Evolutionary conservation across 768 basidiomycete genomes (phyloP).

Genomic region (Coprinopsis strossmayeri): DNA sequence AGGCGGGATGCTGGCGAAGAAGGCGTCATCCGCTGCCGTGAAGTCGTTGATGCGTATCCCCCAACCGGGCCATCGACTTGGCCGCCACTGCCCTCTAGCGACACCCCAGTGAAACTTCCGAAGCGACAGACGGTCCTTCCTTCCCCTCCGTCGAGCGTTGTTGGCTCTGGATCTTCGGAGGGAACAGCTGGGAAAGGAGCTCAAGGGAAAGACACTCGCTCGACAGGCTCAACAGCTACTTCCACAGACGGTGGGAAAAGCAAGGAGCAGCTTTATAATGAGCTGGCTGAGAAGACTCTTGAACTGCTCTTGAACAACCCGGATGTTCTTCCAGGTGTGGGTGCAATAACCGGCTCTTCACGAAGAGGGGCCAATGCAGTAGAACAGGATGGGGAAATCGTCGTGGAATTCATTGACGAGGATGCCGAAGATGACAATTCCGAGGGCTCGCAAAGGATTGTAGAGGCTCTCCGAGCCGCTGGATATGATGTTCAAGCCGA

Average conservation of each 20-base stretch:
- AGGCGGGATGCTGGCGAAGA: slow-evolving; percentile 60
- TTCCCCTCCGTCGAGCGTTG: slow-evolving; percentile 21
- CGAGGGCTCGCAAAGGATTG: slow-evolving; percentile 27
- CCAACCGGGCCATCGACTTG: slow-evolving; percentile 5
- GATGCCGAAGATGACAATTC: slow-evolving; percentile 31
- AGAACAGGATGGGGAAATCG: slow-evolving; percentile 24
- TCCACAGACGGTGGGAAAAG: slow-evolving; percentile 11
- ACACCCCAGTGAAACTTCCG: slow-evolving; percentile 50
- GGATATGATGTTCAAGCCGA: slow-evolving; percentile 40
- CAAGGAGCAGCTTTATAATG: slow-evolving; percentile 25
- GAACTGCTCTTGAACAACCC: slow-evolving; percentile 27
- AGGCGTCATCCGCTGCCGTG: slow-evolving; percentile 70
- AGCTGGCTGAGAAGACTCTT: slow-evolving; percentile 32
- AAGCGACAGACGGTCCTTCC: slow-evolving; percentile 43
- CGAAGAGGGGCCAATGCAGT: slow-evolving; percentile 9
- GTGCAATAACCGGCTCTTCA: slow-evolving; percentile 7
- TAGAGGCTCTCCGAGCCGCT: slow-evolving; percentile 45
- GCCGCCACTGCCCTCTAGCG: slow-evolving; percentile 36
- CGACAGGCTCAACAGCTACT: slow-evolving; percentile 11
- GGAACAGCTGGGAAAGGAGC: neutral
- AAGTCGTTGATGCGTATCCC: slow-evolving; percentile 51
- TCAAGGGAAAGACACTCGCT: slow-evolving; percentile 4
- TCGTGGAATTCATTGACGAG: slow-evolving; percentile 45
- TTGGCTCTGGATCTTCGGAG: neutral
- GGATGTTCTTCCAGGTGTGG: slow-evolving; percentile 13